A percentile compares a stretch with the other conserved stretches of the same genome.
These are phyloP conservation scores for Globisporangium paroecandrum DNA, from an alignment of 352 stramenopile species.

Conservation along the genomic window DNA sequence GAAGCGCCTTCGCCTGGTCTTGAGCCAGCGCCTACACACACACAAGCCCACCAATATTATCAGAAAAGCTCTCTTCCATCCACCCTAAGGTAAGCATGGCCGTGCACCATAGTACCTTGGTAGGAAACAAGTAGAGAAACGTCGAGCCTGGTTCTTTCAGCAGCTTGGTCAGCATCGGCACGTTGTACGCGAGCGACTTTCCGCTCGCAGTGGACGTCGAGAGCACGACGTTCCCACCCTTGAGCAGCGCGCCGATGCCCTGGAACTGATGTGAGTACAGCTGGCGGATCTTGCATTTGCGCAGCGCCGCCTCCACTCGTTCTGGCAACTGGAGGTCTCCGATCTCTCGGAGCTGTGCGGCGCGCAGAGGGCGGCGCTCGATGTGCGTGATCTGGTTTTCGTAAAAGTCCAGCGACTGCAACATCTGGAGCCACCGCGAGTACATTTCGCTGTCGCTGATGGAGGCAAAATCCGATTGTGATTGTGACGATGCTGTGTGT, in stretches of 20 bases:
- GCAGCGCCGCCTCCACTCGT: slow-evolving; percentile 38
- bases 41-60: not conserved
- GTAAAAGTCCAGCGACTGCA: slow-evolving; percentile 58
- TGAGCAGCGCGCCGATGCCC: slow-evolving; percentile 84
- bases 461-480: not conserved
- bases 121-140: slow-evolving; percentile 96
- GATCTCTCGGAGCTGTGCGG: slow-evolving; percentile 41
- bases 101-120: slow-evolving; percentile 66
- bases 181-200: slow-evolving; percentile 96
- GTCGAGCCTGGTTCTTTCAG: slow-evolving; percentile 50
- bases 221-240: slow-evolving; percentile 91
- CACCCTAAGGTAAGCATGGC: not conserved
- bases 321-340: slow-evolving; percentile 34
- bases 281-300: slow-evolving; percentile 44
- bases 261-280: slow-evolving; percentile 92
- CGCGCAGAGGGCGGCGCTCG: slow-evolving; percentile 43
- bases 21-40: slow-evolving; percentile 89
- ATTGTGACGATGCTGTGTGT: not conserved
- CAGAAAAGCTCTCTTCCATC: not conserved
- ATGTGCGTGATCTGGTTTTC: slow-evolving; percentile 79
- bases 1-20: slow-evolving; percentile 94
- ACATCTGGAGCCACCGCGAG: slow-evolving; percentile 41
- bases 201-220: slow-evolving; percentile 96
- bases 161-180: slow-evolving; percentile 89
- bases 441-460: slow-evolving; percentile 10